phyloP scores from a whole-genome alignment of 768 basidiomycete species.

The Leccinum ochraceum region DNA sequence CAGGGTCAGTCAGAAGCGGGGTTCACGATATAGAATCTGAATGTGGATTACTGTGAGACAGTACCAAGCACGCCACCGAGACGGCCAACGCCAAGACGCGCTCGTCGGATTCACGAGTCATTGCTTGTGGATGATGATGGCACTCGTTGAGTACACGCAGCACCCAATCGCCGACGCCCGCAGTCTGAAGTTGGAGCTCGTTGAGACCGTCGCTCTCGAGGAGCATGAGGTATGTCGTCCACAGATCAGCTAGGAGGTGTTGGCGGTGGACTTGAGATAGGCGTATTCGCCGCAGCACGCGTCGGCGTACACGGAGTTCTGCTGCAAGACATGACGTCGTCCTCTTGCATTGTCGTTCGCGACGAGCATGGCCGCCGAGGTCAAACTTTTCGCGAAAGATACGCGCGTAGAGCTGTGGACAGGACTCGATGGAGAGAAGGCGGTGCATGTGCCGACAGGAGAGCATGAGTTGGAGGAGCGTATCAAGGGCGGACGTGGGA shows the following conservation, averaged over 20 bases:
- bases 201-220: constrained; percentile 56
- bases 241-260: constrained; percentile 47
- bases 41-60: constrained; percentile 38
- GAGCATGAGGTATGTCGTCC: constrained; percentile 61
- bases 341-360: constrained; percentile 33
- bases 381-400: constrained; percentile 57
- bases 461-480: constrained; percentile 46
- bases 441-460: constrained; percentile 46
- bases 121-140: constrained; percentile 6
- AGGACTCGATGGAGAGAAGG: constrained; percentile 41
- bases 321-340: constrained; percentile 42
- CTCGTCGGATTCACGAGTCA: constrained; percentile 5
- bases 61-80: constrained; percentile 37
- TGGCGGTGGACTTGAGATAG: constrained; percentile 28
- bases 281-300: constrained; percentile 49
- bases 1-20: constrained; percentile 27
- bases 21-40: constrained; percentile 25
- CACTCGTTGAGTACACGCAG: constrained; percentile 24
- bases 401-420: constrained; percentile 57
- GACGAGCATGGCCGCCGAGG: constrained; percentile 27
- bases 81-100: constrained; percentile 29
- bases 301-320: constrained; percentile 50
- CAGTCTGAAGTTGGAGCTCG: constrained; percentile 43
- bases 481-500: constrained; percentile 39
- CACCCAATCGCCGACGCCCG: constrained; percentile 39